A percentile compares a stretch with the other conserved stretches of the same genome.
Evolutionary conservation across 2,329 filamentous ascomycete genomes (phyloP).

Genomic region (Cladosporium sp.): DNA sequence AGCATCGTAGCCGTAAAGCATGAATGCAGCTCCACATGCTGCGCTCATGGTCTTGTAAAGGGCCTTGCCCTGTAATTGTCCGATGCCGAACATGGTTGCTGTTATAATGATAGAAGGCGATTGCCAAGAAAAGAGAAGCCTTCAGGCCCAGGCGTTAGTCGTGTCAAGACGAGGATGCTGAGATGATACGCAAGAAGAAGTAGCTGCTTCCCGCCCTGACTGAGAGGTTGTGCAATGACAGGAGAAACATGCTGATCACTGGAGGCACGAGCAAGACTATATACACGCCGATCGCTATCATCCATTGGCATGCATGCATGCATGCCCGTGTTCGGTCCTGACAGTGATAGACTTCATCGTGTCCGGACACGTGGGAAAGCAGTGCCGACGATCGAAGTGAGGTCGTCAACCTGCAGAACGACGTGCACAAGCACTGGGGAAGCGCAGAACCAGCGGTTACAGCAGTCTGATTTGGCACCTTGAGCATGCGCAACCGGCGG

Average conservation of each 20-base stretch:
- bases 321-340: neutral
- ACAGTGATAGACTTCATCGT: neutral
- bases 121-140: neutral
- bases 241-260: neutral
- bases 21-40: constrained; percentile 25
- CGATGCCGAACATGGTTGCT: constrained; percentile 12
- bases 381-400: neutral
- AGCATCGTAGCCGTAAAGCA: constrained; percentile 14
- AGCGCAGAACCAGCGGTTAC: neutral
- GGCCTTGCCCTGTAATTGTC: constrained; percentile 22
- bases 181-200: neutral
- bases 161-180: neutral
- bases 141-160: neutral
- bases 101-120: neutral
- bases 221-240: neutral
- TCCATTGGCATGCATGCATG: neutral
- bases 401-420: neutral
- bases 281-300: neutral
- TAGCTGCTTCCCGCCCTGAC: no score
- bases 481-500: constrained; percentile 2
- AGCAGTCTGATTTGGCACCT: neutral
- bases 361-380: neutral
- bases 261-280: neutral
- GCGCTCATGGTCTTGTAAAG: constrained; percentile 28
- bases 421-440: neutral